These are phyloP conservation scores for Trapa incisa DNA, from an alignment of 345 rosid species.

Conservation along the genomic window DNA sequence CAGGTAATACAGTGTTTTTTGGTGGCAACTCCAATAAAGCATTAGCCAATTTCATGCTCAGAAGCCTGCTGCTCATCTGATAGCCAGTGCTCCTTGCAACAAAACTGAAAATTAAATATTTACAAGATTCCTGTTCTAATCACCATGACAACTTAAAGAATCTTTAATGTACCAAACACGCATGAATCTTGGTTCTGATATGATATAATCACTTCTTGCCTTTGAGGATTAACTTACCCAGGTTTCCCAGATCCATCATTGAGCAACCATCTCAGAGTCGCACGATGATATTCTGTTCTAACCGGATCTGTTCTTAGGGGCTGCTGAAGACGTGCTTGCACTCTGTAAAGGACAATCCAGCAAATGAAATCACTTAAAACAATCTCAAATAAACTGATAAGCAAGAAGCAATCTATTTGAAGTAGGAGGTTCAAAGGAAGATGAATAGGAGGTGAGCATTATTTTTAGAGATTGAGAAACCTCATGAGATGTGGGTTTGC, in stretches of 20 bases:
- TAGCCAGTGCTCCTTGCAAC: slow-evolving; percentile 90
- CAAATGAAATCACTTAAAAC: slow-evolving; percentile 1
- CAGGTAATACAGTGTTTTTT: slow-evolving; percentile 40
- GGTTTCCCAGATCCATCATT: slow-evolving; percentile 83
- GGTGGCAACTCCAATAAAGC: slow-evolving; percentile 81
- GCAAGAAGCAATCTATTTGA: neutral
- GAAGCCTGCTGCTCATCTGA: slow-evolving; percentile 82
- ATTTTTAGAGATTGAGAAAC: slow-evolving; percentile 24
- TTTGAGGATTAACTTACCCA: slow-evolving; percentile 29
- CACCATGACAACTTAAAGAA: neutral
- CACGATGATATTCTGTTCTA: slow-evolving; percentile 67
- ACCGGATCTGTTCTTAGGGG: slow-evolving; percentile 52
- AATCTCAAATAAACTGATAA: neutral
- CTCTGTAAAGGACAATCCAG: slow-evolving; percentile 28
- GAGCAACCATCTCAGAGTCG: slow-evolving; percentile 52
- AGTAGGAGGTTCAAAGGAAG: neutral
- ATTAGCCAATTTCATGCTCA: slow-evolving; percentile 88
- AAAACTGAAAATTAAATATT: slow-evolving; percentile 39
- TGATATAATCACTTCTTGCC: neutral
- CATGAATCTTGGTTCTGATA: neutral
- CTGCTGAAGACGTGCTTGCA: slow-evolving; percentile 55
- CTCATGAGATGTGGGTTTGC: slow-evolving; percentile 56
- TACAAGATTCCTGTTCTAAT: neutral
- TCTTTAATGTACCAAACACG: neutral
- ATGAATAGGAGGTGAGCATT: neutral